Base-by-base conservation (phyloP, 2,329 filamentous ascomycete genomes). In the Colletotrichum echinochloae region DNA sequence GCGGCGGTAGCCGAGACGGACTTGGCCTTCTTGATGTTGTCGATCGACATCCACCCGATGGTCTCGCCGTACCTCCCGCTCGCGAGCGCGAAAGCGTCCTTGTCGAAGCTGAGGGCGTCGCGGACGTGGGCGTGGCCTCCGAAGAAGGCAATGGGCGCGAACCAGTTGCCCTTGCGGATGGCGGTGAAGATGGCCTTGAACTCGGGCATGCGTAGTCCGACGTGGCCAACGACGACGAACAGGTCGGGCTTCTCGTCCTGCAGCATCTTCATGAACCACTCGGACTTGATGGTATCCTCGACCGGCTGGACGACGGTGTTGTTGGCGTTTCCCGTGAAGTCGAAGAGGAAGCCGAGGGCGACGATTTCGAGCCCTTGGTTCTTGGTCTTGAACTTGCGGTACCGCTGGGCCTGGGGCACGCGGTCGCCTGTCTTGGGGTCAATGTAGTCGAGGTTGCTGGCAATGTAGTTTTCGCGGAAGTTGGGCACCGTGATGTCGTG, bases 21-120 rank as follows among this genome's bases (percentile, higher is more conserved):
- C 44, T 75, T 74, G 59, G 78, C 76, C 71, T 78, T 79, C 73
- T 82, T 83, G 65, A 88, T 75, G 39, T 94, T 94, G 66, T 91
- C 87, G 55, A 98, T 90, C 0, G 94, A 97, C 88, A 96, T 90
- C 87, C 96, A 98, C 2, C 95, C 95, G 60, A 98, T 91, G 0
- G 95, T 98, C 83, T 98, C 95, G 85, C 98, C 92, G 80, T 98
- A 98, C 0, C 95, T 89, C 5, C 95, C 95, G 75, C 93, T 96
- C 49, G 94, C 94, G 6, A 98, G 84, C 1, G 91, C 95, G 72
- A 92, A 91, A 0, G 95, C 90, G 64, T 90, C 91, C 48, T 88
- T 87, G 79, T 98, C 95, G 76, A 94, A 98, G 70, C 87, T 89
- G 49, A 89, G 89, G 74, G 94, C 93, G 78, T 98, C 94, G 11